These are phyloP conservation scores for Atractiella rhizophila DNA, from an alignment of 768 basidiomycete species.

Conservation along the genomic window DNA sequence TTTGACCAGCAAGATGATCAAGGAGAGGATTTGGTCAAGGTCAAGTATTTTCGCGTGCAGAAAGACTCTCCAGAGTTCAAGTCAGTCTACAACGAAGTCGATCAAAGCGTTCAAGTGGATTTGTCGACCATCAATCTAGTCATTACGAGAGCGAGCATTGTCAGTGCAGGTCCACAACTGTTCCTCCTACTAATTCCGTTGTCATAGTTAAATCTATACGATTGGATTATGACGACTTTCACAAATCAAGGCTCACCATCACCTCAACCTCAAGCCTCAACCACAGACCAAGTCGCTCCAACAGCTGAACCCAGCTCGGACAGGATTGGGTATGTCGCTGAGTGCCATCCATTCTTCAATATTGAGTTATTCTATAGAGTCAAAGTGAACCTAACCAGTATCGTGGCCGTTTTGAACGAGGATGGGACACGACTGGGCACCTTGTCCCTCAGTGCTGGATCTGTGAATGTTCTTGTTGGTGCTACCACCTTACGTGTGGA, in stretches of 20 bases:
- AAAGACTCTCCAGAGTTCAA: constrained; percentile 62
- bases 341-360: too few relatives aligned
- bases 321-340: too few relatives aligned
- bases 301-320: too few relatives aligned
- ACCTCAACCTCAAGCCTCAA: constrained; percentile 1
- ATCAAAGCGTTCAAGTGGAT: constrained; percentile 55
- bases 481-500: constrained; percentile 48
- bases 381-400: constrained; percentile 43
- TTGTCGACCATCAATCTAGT: constrained; percentile 76
- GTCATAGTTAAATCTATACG: constrained; percentile 43
- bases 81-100: constrained; percentile 51
- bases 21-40: constrained; percentile 37
- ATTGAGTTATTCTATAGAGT: too few relatives aligned
- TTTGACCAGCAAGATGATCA: constrained; percentile 10
- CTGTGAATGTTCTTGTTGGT: constrained; percentile 49
- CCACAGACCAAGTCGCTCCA: too few relatives aligned
- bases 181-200: neutral
- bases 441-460: constrained; percentile 65
- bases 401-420: constrained; percentile 40
- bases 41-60: constrained; percentile 57
- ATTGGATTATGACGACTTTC: constrained; percentile 95
- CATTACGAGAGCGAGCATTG: constrained; percentile 66
- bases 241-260: constrained; percentile 10
- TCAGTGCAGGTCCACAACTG: neutral
- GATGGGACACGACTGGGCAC: constrained; percentile 48